A percentile compares a stretch with the other conserved stretches of the same genome.
phyloP scores from a whole-genome alignment of 2,329 filamentous ascomycete genomes.

The Fusarium humuli region DNA sequence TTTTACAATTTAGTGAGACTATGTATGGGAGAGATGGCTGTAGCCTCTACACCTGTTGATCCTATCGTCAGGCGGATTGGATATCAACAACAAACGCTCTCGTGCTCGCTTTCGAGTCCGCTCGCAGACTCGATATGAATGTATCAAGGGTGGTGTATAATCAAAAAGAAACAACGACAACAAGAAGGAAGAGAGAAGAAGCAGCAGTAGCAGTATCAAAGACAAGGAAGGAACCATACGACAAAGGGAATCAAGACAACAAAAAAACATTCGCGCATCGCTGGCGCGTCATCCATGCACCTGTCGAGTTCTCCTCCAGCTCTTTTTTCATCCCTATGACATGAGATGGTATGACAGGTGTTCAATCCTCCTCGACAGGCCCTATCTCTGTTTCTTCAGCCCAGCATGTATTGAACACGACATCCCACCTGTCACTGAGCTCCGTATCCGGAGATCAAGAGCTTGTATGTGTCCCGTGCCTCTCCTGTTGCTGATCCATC shows the following conservation, averaged over 20 bases:
- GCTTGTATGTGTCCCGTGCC: slow-evolving; percentile 39
- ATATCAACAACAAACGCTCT: slow-evolving; percentile 49
- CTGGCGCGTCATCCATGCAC: slow-evolving; percentile 40
- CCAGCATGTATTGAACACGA: slow-evolving; percentile 27
- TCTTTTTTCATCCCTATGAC: slow-evolving; percentile 17
- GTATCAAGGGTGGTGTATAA: slow-evolving; percentile 52
- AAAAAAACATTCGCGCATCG: slow-evolving; percentile 33
- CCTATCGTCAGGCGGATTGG: slow-evolving; percentile 37
- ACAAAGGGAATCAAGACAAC: slow-evolving; percentile 49
- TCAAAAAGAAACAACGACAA: slow-evolving; percentile 48
- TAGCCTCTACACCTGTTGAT: slow-evolving; percentile 46
- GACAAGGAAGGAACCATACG: slow-evolving; percentile 42
- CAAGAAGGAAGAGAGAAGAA: slow-evolving; percentile 25
- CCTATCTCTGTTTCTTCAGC: slow-evolving; percentile 24
- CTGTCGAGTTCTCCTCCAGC: slow-evolving; percentile 21
- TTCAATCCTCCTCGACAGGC: slow-evolving; percentile 1
- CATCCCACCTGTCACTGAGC: slow-evolving; percentile 29
- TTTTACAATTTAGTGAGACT: slow-evolving; percentile 52
- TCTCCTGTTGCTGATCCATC: slow-evolving; percentile 45
- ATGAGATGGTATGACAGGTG: slow-evolving; percentile 16
- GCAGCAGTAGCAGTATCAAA: slow-evolving; percentile 37
- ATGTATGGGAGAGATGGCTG: slow-evolving; percentile 48
- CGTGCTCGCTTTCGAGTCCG: slow-evolving; percentile 48
- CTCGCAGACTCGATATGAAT: slow-evolving; percentile 50
- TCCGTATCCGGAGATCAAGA: slow-evolving; percentile 38